These are phyloP conservation scores for Scorias spongiosa DNA, from an alignment of 2,329 filamentous ascomycete species.

Conservation along the genomic window DNA sequence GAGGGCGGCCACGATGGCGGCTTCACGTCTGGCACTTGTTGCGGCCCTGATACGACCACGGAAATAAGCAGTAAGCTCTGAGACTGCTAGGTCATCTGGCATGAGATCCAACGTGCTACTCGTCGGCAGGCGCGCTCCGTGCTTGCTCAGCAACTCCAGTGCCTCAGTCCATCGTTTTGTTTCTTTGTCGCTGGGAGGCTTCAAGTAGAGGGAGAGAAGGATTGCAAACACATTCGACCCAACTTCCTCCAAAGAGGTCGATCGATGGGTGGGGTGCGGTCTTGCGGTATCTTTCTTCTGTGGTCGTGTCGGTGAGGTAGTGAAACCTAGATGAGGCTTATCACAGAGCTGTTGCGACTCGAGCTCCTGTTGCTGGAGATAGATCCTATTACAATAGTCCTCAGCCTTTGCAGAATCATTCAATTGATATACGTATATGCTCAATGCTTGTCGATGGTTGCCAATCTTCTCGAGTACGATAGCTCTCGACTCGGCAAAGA, in stretches of 20 bases:
- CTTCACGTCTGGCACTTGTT: conserved; percentile 67
- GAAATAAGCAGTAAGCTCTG: conserved; percentile 79
- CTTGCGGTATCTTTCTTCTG: conserved; percentile 1
- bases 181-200: conserved; percentile 55
- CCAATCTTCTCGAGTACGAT: conserved; percentile 91
- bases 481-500: conserved; percentile 79
- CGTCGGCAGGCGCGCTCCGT: conserved; percentile 81
- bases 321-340: conserved; percentile 8
- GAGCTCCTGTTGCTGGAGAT: conserved; percentile 32
- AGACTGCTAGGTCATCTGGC: conserved; percentile 61
- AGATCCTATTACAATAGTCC: conserved; percentile 89
- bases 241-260: not conserved
- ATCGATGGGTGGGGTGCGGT: not conserved
- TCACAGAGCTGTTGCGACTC: conserved; percentile 5
- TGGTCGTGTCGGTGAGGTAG: conserved; percentile 15
- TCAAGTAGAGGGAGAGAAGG: conserved; percentile 76
- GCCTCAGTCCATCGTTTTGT: conserved; percentile 56
- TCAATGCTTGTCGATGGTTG: conserved; percentile 85
- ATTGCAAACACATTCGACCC: conserved; percentile 77
- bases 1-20: conserved; percentile 60
- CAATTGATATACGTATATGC: conserved; percentile 94
- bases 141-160: conserved; percentile 73
- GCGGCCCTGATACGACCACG: conserved; percentile 74
- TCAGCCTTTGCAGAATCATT: conserved; percentile 78
- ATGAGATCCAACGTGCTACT: conserved; percentile 75